These are phyloP conservation scores for Geotrichum aggregatum DNA, from an alignment of 1,139 yeast genomes.

Conservation along the genomic window DNA sequence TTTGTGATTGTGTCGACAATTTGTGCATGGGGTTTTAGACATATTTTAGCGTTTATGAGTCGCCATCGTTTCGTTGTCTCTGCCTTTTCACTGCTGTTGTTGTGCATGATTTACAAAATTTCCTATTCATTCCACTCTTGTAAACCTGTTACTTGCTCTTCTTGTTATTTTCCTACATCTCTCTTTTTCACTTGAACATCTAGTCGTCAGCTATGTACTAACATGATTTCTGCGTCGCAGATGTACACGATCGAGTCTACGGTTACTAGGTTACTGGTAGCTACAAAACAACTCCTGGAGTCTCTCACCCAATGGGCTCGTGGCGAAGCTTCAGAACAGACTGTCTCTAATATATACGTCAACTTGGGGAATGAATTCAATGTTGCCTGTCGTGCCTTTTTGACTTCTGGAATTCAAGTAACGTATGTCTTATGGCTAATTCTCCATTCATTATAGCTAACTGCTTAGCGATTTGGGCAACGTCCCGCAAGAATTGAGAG, in stretches of 20 bases:
- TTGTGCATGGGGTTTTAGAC: not conserved
- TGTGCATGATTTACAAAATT: not conserved
- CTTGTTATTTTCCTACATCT: not conserved
- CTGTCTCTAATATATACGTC: constrained; percentile 87
- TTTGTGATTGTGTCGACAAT: too few species aligned
- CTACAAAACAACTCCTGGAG: constrained; percentile 82
- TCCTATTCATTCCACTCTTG: too few species aligned
- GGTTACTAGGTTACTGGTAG: constrained; percentile 75
- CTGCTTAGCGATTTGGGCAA: constrained; percentile 57
- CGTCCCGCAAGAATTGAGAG: constrained; percentile 69
- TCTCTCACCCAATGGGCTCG: constrained; percentile 88
- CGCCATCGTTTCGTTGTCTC: not conserved
- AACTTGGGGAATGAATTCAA: constrained; percentile 90
- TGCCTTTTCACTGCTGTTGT: not conserved
- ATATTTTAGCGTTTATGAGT: not conserved
- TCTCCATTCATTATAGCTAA: not conserved
- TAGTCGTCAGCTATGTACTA: not conserved
- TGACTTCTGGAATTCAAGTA: constrained; percentile 66
- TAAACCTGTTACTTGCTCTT: too few species aligned
- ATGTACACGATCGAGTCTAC: constrained; percentile 73
- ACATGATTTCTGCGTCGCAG: constrained; percentile 10
- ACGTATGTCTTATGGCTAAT: constrained; percentile 23
- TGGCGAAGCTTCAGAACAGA: constrained; percentile 68
- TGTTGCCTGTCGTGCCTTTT: constrained; percentile 72
- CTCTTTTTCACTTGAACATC: not conserved